phyloP scores from a whole-genome alignment of 345 rosid genomes.

The Raphanus raphanistrum region DNA sequence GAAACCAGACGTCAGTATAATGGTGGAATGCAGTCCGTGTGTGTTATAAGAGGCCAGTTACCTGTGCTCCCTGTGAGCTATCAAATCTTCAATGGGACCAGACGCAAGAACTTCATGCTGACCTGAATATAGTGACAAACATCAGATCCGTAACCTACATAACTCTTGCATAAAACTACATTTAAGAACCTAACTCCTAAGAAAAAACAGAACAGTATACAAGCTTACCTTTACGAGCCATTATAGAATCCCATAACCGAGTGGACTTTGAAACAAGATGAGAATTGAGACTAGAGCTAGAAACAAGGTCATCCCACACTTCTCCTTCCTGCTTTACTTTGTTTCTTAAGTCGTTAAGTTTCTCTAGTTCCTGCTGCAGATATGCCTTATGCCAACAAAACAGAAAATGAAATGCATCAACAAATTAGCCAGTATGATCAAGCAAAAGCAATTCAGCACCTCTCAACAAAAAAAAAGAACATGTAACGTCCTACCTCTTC shows the following conservation, averaged over 20 bases:
- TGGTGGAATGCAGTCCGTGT: not conserved
- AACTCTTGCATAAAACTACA: constrained; percentile 5
- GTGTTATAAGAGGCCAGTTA: constrained; percentile 32
- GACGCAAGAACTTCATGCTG: constrained; percentile 99
- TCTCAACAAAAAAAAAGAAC: constrained; percentile 14
- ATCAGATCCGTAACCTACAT: not conserved
- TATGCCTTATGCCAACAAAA: constrained; percentile 73
- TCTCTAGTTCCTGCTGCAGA: constrained; percentile 97
- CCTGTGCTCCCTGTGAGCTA: constrained; percentile 99
- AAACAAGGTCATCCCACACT: constrained; percentile 95
- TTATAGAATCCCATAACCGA: constrained; percentile 90
- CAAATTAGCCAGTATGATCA: not conserved
- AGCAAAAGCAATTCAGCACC: not conserved
- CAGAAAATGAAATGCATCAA: constrained; percentile 21
- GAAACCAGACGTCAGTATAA: constrained; percentile 29
- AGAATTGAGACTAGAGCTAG: constrained; percentile 93
- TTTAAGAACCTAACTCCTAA: not conserved
- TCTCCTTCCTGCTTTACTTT: constrained; percentile 98
- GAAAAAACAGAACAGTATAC: constrained; percentile 18
- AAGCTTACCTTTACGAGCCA: constrained; percentile 82
- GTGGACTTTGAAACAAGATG: constrained; percentile 93
- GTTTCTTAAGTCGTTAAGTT: constrained; percentile 88
- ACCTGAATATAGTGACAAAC: constrained; percentile 49
- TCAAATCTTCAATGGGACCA: constrained; percentile 97
- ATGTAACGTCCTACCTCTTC: constrained; percentile 67